Evolutionary conservation across 2,329 filamentous ascomycete species (phyloP).

Genomic region (Fusarium neocosmosporiellum): DNA sequence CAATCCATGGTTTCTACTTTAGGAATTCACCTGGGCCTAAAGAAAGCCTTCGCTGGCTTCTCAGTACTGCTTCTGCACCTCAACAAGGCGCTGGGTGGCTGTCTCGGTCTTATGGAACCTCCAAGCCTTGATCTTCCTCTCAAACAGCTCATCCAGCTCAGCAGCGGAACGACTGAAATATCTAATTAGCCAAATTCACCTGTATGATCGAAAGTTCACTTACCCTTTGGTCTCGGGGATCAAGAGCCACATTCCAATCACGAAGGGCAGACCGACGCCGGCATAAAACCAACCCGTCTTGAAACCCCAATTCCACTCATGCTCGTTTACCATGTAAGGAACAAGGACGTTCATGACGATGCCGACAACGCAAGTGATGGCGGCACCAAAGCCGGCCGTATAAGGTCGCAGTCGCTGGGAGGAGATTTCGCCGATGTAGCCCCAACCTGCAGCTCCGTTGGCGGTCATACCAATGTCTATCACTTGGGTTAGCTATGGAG

Average conservation of each 20-base stretch:
- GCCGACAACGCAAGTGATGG: neutral
- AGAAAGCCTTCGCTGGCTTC: neutral
- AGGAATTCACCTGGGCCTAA: too few relatives aligned
- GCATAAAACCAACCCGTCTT: neutral
- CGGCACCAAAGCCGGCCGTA: neutral
- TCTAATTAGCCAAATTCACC: accelerated
- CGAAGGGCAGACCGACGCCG: neutral
- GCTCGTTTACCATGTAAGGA: neutral
- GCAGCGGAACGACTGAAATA: neutral
- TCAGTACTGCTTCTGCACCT: neutral
- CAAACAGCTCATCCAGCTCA: conserved; percentile 41
- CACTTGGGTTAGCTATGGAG: neutral
- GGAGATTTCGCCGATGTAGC: neutral
- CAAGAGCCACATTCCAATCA: neutral
- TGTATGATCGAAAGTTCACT: accelerated
- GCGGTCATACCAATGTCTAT: neutral
- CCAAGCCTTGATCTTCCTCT: conserved; percentile 26
- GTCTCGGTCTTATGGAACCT: conserved; percentile 16
- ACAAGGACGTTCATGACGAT: neutral
- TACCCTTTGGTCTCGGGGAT: neutral
- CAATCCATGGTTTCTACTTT: too few relatives aligned
- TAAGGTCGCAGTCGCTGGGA: neutral
- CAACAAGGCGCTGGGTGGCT: neutral
- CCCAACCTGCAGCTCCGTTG: neutral
- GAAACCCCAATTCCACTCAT: neutral